A percentile compares a stretch with the other conserved stretches of the same genome.
phyloP scores from a whole-genome alignment of 2,329 filamentous ascomycete species.

The Meredithiella fracta region DNA sequence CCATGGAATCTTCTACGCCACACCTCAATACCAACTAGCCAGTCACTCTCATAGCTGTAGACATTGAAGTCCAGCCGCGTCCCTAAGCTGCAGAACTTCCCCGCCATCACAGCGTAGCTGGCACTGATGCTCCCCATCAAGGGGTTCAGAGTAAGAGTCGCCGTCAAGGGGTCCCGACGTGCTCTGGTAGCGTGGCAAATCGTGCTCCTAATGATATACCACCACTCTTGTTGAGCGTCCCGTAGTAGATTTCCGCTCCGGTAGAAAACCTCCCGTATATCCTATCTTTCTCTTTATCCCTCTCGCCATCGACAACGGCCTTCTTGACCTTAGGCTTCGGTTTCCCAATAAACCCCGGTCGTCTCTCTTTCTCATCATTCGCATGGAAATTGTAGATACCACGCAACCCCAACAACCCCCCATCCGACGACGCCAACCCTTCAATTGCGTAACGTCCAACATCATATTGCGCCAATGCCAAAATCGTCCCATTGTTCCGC shows the following conservation, averaged over 20 bases:
- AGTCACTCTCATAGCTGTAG: constrained; percentile 92
- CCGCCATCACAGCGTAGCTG: constrained; percentile 81
- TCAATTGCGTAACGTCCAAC: constrained; percentile 76
- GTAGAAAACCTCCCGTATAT: constrained; percentile 74
- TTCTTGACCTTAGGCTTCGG: not conserved
- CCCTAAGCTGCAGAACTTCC: constrained; percentile 65
- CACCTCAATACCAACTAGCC: constrained; percentile 80
- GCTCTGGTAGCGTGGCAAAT: constrained; percentile 71
- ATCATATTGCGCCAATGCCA: constrained; percentile 65
- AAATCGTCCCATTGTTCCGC: constrained; percentile 57
- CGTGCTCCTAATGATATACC: constrained; percentile 77
- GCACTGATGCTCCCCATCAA: constrained; percentile 86
- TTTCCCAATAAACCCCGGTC: not conserved
- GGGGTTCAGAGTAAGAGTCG: constrained; percentile 83
- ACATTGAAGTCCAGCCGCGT: constrained; percentile 94
- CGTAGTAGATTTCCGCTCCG: constrained; percentile 90
- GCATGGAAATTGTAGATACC: constrained; percentile 90
- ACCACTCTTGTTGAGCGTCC: constrained; percentile 81
- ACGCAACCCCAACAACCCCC: constrained; percentile 69
- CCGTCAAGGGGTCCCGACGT: constrained; percentile 81
- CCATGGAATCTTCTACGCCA: constrained; percentile 51
- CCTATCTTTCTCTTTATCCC: constrained; percentile 44
- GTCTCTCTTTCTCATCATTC: constrained; percentile 31
- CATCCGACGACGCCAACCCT: constrained; percentile 82
- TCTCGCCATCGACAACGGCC: constrained; percentile 21